Evolutionary conservation across 2,329 filamentous ascomycete genomes (phyloP).

Genomic region (Cladosporium cucumerinum): DNA sequence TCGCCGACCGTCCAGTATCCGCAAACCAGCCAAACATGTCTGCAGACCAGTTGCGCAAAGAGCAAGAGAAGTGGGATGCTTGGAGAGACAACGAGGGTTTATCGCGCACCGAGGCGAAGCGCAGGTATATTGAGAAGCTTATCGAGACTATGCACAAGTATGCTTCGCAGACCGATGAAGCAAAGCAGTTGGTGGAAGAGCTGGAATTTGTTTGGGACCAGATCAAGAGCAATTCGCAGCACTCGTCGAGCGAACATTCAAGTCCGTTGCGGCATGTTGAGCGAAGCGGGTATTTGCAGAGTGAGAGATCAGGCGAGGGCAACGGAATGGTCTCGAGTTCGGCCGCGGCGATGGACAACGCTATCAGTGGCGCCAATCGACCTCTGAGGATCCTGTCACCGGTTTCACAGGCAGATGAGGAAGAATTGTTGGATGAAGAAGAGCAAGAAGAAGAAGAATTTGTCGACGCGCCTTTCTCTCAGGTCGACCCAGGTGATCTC

Average conservation of each 20-base stretch:
- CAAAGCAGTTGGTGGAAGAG: conserved; percentile 81
- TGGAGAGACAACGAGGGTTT: conserved; percentile 87
- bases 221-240: conserved; percentile 68
- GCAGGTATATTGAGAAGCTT: conserved; percentile 85
- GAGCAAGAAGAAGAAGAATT: conserved; percentile 42
- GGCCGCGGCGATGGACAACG: conserved; percentile 30
- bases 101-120: conserved; percentile 86
- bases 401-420: conserved; percentile 66
- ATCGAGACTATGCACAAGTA: conserved; percentile 97
- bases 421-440: conserved; percentile 37
- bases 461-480: conserved; percentile 48
- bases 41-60: conserved; percentile 27
- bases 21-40: conserved; percentile 17
- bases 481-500: conserved; percentile 38
- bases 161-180: conserved; percentile 79
- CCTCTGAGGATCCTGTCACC: conserved; percentile 66
- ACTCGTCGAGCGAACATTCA: conserved; percentile 30
- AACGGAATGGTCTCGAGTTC: conserved; percentile 25
- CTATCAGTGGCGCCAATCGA: conserved; percentile 10
- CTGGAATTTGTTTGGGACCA: conserved; percentile 99
- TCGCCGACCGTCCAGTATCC: conserved; percentile 75
- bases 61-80: conserved; percentile 65
- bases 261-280: conserved; percentile 31
- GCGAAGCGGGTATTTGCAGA: conserved; percentile 34
- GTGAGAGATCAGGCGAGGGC: conserved; percentile 26